A percentile compares a stretch with the other conserved stretches of the same genome.
phyloP scores from a whole-genome alignment of 345 rosid species.

The Iberis pinnata region DNA sequence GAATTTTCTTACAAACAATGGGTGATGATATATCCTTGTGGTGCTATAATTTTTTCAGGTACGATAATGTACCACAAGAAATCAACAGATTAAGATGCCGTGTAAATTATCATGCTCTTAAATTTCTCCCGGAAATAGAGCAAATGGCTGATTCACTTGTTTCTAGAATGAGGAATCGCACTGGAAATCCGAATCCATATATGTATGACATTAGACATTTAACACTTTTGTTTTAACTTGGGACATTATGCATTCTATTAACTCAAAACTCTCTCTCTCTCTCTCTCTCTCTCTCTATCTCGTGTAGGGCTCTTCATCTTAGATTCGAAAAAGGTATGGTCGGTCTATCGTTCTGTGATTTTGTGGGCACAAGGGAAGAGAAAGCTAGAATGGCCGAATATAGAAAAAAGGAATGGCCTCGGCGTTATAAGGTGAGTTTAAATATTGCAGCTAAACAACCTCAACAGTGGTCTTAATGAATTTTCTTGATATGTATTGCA shows the following conservation, averaged over 20 bases:
- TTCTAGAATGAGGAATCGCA: conserved; percentile 93
- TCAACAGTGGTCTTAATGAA: neutral
- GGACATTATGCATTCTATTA: neutral
- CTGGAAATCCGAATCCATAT: conserved; percentile 74
- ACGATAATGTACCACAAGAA: conserved; percentile 95
- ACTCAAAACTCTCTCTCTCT: conserved; percentile 12
- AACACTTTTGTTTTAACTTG: conserved; percentile 20
- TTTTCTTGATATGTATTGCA: conserved; percentile 26
- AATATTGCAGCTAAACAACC: conserved; percentile 2
- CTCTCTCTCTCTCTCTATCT: conserved; percentile 17
- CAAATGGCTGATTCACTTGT: conserved; percentile 85
- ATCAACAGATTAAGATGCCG: conserved; percentile 97
- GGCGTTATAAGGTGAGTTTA: conserved; percentile 77
- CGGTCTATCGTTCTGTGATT: conserved; percentile 94
- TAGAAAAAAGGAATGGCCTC: conserved; percentile 97
- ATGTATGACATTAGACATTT: conserved; percentile 48
- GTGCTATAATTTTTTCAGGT: conserved; percentile 43
- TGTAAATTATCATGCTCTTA: conserved; percentile 97
- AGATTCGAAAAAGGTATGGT: conserved; percentile 99
- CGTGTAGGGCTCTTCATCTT: conserved; percentile 95
- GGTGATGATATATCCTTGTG: conserved; percentile 19
- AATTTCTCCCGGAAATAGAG: conserved; percentile 89
- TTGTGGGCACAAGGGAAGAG: conserved; percentile 97
- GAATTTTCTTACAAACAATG: neutral
- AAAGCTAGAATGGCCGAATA: conserved; percentile 90